Evolutionary conservation across 202 grass and related monocot genomes (phyloP), one percentile per base, ranked within the genome.

Genomic region (Dendrocalamus latiflorus): DNA sequence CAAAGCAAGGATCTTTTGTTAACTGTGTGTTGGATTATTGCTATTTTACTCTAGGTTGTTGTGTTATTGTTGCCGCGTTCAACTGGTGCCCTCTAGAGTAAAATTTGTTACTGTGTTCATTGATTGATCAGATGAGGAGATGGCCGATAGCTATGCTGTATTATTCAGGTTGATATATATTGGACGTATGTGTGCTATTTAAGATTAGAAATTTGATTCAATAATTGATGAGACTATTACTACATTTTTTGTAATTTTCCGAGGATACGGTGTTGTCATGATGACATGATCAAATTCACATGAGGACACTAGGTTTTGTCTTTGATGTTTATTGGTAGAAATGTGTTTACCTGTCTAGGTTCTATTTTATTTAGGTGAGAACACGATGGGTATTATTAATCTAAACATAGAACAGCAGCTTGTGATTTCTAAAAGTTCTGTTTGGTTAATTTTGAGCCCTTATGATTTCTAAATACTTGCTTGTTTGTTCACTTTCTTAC

Each of bases 401-500:
- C 3, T 58, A 18, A 80, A 38, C 7, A 57, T 57, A 47, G 4
- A 17, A 20, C 14, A 10, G 36, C 25, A 17, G 7, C 1, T 71
- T 78, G 0, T 62, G 6, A 30, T 33, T 67, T 18, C 10, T 65
- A 1, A 59, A 50, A 68, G 6, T 5, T 78, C 2, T 58, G 48
- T 37, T 58, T 73, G 67, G 10, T 83, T 66, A 48, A 65, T 65
- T 72, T 72, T 78, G 39, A 68, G 18, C 37, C n/a, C 30, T 72
- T 51, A 2, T 11, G 13, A 68, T 57, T 67, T 68, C 4, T 54
- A 53, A 43, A 13, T 1, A n/a, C 51, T 53, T 79, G 26, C 49
- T 66, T 66, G 26, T 30, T 59, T 34, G 3, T 66, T 79, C 30
- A 68, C 17, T 59, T 67, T 75, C 4, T 37, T 74, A 39, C 24